These are phyloP conservation scores for Thymus quinquecostatus DNA, from an alignment of 257 asterid species.

Conservation along the genomic window DNA sequence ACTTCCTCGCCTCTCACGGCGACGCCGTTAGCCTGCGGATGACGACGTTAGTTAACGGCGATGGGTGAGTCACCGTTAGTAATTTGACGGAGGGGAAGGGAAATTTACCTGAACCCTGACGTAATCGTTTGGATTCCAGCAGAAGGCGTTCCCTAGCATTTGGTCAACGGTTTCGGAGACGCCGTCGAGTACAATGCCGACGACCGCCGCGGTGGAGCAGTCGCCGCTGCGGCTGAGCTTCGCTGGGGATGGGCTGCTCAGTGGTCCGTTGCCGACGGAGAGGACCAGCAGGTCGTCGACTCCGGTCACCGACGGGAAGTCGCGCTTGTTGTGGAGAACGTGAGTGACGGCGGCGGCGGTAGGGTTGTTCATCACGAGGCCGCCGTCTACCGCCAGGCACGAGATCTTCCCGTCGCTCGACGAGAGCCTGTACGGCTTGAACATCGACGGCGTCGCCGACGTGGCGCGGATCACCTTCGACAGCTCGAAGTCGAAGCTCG, in stretches of 20 bases:
- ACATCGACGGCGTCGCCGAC: conserved; percentile 74
- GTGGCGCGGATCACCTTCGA: conserved; percentile 97
- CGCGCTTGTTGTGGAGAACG: conserved; percentile 89
- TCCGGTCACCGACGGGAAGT: conserved; percentile 81
- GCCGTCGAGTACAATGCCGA: conserved; percentile 85
- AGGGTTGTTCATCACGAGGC: conserved; percentile 95
- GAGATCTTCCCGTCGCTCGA: conserved; percentile 81
- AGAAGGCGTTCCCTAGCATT: conserved; percentile 85
- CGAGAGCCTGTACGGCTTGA: conserved; percentile 72
- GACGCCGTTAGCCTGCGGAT: conserved; percentile 67
- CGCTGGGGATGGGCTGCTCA: conserved; percentile 41
- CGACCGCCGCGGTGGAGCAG: conserved; percentile 58
- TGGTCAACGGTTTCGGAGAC: conserved; percentile 93
- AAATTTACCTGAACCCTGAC: conserved; percentile 81
- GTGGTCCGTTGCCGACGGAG: conserved; percentile 78
- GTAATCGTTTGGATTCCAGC: conserved; percentile 84
- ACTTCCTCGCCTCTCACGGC: conserved; percentile 43
- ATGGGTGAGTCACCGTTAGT: not conserved
- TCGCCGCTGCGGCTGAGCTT: conserved; percentile 56
- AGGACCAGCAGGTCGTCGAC: conserved; percentile 83
- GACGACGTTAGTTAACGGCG: conserved; percentile 25
- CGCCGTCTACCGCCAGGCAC: conserved; percentile 90
- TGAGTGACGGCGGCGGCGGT: conserved; percentile 97
- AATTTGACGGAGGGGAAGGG: not conserved
- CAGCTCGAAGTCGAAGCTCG: conserved; percentile 88